Conservation (phyloP, 2,329 filamentous ascomycete species). For the Penicillium verrucosum region DNA sequence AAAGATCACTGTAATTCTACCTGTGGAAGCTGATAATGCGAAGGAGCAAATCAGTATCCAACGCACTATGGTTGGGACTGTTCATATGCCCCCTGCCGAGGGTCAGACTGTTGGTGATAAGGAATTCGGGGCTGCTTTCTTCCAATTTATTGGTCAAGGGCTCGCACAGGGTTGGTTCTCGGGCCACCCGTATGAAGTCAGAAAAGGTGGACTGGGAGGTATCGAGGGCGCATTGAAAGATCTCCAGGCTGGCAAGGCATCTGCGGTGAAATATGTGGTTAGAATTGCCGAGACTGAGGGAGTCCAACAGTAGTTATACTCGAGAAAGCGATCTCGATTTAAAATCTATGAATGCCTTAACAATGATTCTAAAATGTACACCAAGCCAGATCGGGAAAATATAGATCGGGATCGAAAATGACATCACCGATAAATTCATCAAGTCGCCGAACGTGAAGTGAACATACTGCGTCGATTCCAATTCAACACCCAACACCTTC, state of each 20-base stretch:
- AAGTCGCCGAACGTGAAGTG: background rate
- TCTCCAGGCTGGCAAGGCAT: slow-evolving; percentile 59
- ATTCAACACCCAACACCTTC: background rate
- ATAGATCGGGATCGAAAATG: slow-evolving; percentile 13
- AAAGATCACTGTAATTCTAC: slow-evolving; percentile 43
- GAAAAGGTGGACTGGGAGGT: slow-evolving; percentile 53
- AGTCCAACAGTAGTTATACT: slow-evolving; percentile 4
- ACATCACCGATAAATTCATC: slow-evolving; percentile 13
- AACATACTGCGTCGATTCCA: background rate
- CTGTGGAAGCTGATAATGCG: slow-evolving; percentile 42
- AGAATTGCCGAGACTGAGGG: slow-evolving; percentile 50
- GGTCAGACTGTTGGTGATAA: slow-evolving; percentile 27
- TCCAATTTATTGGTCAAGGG: slow-evolving; percentile 45
- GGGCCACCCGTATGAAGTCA: slow-evolving; percentile 51
- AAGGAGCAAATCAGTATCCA: slow-evolving; percentile 38
- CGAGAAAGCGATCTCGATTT: background rate
- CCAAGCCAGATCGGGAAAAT: slow-evolving; percentile 7
- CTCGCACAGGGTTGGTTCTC: slow-evolving; percentile 51
- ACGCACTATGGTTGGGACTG: slow-evolving; percentile 37
- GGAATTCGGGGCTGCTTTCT: slow-evolving; percentile 49
- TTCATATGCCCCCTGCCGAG: slow-evolving; percentile 22
- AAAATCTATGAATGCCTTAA: background rate
- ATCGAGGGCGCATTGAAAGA: slow-evolving; percentile 53
- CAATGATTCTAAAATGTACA: background rate
- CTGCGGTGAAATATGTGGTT: slow-evolving; percentile 64